These are phyloP conservation scores for Sindora glabra DNA, from an alignment of 306 rosid species.

Conservation along the genomic window DNA sequence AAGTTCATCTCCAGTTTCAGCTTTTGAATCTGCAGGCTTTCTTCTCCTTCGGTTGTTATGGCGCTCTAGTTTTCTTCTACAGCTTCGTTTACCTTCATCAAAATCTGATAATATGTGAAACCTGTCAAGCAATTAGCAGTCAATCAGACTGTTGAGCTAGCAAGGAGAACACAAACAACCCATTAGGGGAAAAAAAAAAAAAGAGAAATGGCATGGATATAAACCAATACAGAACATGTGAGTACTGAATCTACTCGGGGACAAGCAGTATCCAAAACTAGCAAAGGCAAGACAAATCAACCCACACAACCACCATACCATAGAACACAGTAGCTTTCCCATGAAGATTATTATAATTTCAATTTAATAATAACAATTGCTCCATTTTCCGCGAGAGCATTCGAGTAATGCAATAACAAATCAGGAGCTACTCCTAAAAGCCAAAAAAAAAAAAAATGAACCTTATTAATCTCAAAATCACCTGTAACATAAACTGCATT, in stretches of 20 bases:
- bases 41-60: conserved; percentile 87
- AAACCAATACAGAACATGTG: too few relatives aligned
- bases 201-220: too few relatives aligned
- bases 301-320: background rate
- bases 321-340: too few relatives aligned
- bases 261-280: background rate
- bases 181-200: background rate
- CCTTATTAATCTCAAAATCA: too few relatives aligned
- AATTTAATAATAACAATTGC: background rate
- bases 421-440: background rate
- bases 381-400: too few relatives aligned
- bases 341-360: too few relatives aligned
- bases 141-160: background rate
- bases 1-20: conserved; percentile 33
- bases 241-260: too few relatives aligned
- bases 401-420: too few relatives aligned
- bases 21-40: conserved; percentile 42
- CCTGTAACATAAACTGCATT: too few relatives aligned
- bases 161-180: background rate
- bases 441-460: background rate
- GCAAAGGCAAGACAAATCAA: background rate
- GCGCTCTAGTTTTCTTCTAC: conserved; percentile 87
- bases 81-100: conserved; percentile 95
- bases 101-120: conserved; percentile 80
- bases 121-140: conserved; percentile 37